Percentiles rank a stretch among this genome's conserved stretches.
These are phyloP conservation scores for Hyparrhenia diplandra DNA, from an alignment of 176 grass and related monocot genomes.

Conservation along the genomic window DNA sequence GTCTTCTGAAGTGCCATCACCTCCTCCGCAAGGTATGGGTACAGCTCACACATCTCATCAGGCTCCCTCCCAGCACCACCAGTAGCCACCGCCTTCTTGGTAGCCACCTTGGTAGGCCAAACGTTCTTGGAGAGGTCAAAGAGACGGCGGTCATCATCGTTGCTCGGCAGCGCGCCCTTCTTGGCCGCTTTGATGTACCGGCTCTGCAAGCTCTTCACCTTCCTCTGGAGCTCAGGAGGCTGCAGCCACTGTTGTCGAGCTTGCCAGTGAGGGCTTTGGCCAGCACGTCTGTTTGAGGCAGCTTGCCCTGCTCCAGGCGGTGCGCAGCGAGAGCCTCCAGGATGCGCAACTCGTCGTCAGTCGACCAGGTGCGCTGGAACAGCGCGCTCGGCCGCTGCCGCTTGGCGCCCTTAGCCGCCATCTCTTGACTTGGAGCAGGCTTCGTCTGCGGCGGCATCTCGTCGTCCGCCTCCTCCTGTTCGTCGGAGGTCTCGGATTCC, in stretches of 20 bases:
- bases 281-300: conserved; percentile 20
- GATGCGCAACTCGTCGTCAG: conserved; percentile 35
- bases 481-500: neutral
- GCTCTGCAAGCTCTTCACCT: conserved; percentile 24
- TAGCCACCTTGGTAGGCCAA: neutral
- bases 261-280: conserved; percentile 2
- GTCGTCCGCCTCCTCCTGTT: conserved; percentile 1
- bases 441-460: neutral
- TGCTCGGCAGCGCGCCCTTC: conserved; percentile 16
- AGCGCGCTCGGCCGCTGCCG: neutral
- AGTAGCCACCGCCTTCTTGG: too few species aligned
- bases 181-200: neutral
- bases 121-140: conserved; percentile 31
- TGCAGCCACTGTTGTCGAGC: conserved; percentile 18
- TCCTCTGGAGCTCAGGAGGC: conserved; percentile 16
- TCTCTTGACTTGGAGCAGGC: neutral
- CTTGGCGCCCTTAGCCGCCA: neutral
- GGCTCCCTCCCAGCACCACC: too few species aligned
- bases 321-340: conserved; percentile 34
- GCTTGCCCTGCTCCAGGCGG: conserved; percentile 21
- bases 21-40: too few species aligned
- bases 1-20: too few species aligned
- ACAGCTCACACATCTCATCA: too few species aligned
- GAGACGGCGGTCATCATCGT: conserved; percentile 26
- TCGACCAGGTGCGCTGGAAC: conserved; percentile 36